Base-by-base conservation (phyloP, 805 yeast genomes). In the Candida lessepsii region DNA sequence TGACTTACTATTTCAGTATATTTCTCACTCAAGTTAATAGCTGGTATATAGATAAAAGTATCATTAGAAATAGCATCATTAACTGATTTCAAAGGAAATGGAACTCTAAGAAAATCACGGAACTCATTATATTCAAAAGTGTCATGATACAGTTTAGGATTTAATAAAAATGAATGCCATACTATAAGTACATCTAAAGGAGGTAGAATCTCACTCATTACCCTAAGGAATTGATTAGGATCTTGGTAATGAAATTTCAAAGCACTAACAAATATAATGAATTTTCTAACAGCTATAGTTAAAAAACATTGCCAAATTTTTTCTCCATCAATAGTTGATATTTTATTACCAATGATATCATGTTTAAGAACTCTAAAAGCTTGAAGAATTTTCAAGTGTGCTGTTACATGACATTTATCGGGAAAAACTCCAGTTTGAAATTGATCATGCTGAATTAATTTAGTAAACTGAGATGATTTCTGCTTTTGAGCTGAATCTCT, bases 231-330 rank as follows among this genome's bases (percentile, higher is more conserved):
- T n/a, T 11, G 18, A 9, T 19, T n/a, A 24, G 10, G 15, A 6
- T 35, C 11, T 6, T 13, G 38, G 21, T 13, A 25, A 9, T 10
- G 19, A 5, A 13, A 2, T 14, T 29, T 37, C 18, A 38, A 26
- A 11, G 51, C 58, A 25, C 52, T 49, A 6, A 54, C 48, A 36
- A 54, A 52, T 6, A 52, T 19, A 2, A 48, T 47, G 29, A 58
- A 59, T 13, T 59, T 36, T 26, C 56, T 41, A 5, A 50, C 56
- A 1, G 63, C 57, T 19, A 42, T 35, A 2, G 60, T 50, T 10
- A 58, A 41, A 36, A 47, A 58, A 9, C 47, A 45, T 31, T 55
- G 49, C 63, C 63, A 59, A 1, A 24, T 23, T 30, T 50, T 51
- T 9, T 32, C 49, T 32, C 9, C 36, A 25, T 29, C 29, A 17